Conservation (phyloP, 2,329 filamentous ascomycete species). For the Penicillium sp. region DNA sequence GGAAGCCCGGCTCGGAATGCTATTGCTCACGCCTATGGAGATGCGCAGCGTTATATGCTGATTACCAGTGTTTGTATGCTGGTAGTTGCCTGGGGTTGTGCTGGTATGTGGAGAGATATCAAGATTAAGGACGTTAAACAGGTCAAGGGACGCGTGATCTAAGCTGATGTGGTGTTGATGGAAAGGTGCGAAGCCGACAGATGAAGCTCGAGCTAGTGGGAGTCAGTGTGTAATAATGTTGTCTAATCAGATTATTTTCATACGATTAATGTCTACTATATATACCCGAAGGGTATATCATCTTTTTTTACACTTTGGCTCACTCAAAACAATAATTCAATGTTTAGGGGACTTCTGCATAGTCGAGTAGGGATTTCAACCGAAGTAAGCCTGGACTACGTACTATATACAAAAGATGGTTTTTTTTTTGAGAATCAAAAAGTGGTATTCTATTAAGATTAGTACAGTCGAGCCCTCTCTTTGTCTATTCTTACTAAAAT, state of each 20-base stretch:
- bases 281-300: not conserved
- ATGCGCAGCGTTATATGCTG: conserved; percentile 47
- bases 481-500: not conserved
- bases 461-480: not conserved
- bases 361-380: not conserved
- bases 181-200: not conserved
- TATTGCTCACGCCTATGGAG: conserved; percentile 44
- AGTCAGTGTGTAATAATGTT: not conserved
- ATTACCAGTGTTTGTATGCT: conserved; percentile 50
- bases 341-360: not conserved
- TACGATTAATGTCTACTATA: not conserved
- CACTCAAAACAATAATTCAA: not conserved
- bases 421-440: not conserved
- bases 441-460: not conserved
- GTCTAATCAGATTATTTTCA: not conserved
- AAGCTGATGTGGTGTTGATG: not conserved
- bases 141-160: conserved; percentile 6
- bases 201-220: not conserved
- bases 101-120: conserved; percentile 4
- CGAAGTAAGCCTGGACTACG: not conserved
- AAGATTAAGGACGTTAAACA: conserved; percentile 6
- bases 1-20: conserved; percentile 46
- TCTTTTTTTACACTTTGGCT: not conserved
- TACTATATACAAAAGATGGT: not conserved
- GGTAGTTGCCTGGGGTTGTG: conserved; percentile 35